Base-by-base conservation (phyloP, 2,329 filamentous ascomycete genomes). In the Acrocalymma vagum region DNA sequence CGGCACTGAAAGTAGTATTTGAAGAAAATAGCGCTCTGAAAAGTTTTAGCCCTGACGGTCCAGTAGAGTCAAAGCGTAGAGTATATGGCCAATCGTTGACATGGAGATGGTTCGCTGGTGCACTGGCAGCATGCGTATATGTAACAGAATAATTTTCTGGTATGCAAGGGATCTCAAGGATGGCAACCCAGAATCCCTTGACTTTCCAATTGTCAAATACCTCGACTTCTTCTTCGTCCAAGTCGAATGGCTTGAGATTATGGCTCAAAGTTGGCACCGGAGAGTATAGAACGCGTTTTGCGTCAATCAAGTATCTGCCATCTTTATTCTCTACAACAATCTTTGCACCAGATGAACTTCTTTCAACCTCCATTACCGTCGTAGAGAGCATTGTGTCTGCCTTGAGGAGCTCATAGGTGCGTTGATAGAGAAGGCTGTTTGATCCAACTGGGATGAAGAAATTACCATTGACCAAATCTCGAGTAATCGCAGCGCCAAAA, bases 341-440 rank as follows among this genome's bases (percentile, higher is more conserved):
- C 8, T 34, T 17, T 3, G 45, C 29, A 5, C 45, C 43, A 15
- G 18, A 10, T 1, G 13, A 9, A 3, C 30, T 38, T 23, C 45
- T 42, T 17, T 45, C 31, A 2, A 29, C 40, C 18, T 34, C 21
- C 7, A 38, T 26, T 3, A 60, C 43, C n/a, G 15, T 42, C 27
- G 33, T 47, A 4, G 36, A 45, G 14, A 58, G 39, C 0, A 48
- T 36, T 7, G 53, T 42, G 25, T 54, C 47, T 2, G 41, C 8
- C 11, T 37, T 29, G 2, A 62, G 48, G 5, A 60, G 38, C 3
- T 44, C 29, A 11, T 57, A 51, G 13, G 58, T 53, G 17, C 53
- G 54, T 30, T 55, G 37, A 29, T 62, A 60, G 9, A 62, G 20
- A 6, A 62, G 21, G 20, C 53, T 52, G 26, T 62, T 62, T 15